phyloP scores from a whole-genome alignment of 1,284 basidiomycete genomes.

The Moesziomyces parantarcticus region DNA sequence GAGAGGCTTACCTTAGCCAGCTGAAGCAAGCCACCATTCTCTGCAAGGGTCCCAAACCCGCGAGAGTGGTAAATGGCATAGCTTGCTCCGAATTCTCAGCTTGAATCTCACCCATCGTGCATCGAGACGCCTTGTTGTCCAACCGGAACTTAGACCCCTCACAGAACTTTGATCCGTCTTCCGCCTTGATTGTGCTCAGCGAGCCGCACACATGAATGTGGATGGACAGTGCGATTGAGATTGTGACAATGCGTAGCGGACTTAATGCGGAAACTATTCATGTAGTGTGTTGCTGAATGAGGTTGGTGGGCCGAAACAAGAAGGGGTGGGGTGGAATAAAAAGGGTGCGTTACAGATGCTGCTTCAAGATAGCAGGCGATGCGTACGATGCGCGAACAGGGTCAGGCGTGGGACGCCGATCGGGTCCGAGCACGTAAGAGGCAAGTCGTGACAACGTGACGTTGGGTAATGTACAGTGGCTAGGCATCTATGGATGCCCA shows the following conservation, averaged over 20 bases:
- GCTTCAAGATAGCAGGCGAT: neutral
- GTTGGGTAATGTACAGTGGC: neutral
- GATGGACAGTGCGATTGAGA: slow-evolving; percentile 5
- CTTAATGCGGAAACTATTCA: slow-evolving; percentile 20
- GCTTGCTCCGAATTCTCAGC: too few species aligned
- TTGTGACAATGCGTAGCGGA: slow-evolving; percentile 19
- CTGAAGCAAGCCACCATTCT: too few species aligned
- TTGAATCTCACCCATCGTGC: too few species aligned
- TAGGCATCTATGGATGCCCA: neutral
- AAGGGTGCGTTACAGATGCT: neutral
- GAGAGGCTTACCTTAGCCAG: too few species aligned
- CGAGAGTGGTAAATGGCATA: too few species aligned
- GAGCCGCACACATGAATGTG: neutral
- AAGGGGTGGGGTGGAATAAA: too few species aligned
- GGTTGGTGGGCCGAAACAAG: slow-evolving; percentile 8
- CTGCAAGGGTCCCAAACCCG: too few species aligned
- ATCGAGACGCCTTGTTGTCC: too few species aligned
- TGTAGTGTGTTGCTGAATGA: slow-evolving; percentile 8
- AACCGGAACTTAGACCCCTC: too few species aligned
- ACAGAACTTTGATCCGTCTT: too few species aligned
- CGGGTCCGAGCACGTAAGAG: neutral
- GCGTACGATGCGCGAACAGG: neutral
- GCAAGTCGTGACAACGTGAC: neutral
- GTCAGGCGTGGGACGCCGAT: neutral
- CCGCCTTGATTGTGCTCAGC: too few species aligned